Conservation (phyloP, 441 rosid genomes). For the Gossypium laxum region DNA sequence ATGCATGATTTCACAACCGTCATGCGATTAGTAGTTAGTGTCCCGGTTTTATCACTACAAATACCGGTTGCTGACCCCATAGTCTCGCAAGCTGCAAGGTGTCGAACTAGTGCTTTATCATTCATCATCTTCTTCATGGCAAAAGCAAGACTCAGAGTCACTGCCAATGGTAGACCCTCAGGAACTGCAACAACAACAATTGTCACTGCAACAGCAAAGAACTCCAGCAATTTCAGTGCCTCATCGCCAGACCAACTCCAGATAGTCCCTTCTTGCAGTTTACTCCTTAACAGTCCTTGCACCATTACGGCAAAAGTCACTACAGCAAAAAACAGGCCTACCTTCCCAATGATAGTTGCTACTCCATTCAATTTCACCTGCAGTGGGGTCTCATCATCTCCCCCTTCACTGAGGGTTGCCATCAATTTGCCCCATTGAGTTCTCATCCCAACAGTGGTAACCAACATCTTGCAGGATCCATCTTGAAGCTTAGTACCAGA, state of each 20-base stretch:
- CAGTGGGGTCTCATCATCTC: conserved; percentile 61
- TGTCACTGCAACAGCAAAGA: conserved; percentile 61
- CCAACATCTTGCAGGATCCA: conserved; percentile 59
- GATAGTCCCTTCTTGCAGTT: conserved; percentile 31
- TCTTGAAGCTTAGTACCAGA: conserved; percentile 64
- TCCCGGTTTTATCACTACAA: conserved; percentile 66
- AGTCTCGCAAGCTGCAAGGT: conserved; percentile 67
- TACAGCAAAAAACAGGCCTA: conserved; percentile 51
- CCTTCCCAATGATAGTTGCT: conserved; percentile 60
- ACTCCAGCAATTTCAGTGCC: conserved; percentile 43
- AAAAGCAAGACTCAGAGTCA: conserved; percentile 59
- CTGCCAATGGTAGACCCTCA: conserved; percentile 62
- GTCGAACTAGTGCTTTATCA: conserved; percentile 59
- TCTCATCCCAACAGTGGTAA: conserved; percentile 66
- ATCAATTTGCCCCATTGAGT: conserved; percentile 69
- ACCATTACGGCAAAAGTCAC: conserved; percentile 53
- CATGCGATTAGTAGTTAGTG: conserved; percentile 64
- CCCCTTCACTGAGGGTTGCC: conserved; percentile 64
- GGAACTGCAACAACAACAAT: conserved; percentile 73
- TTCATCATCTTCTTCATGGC: conserved; percentile 82
- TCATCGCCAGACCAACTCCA: conserved; percentile 55
- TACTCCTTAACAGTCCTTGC: conserved; percentile 42
- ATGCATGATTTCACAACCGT: conserved; percentile 62
- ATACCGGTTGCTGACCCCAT: conserved; percentile 69
- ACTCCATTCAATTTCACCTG: conserved; percentile 70